Evolutionary conservation across 2,329 filamentous ascomycete species (phyloP), one percentile per base, ranked within the genome.

Genomic region (Penicillium occitanis): DNA sequence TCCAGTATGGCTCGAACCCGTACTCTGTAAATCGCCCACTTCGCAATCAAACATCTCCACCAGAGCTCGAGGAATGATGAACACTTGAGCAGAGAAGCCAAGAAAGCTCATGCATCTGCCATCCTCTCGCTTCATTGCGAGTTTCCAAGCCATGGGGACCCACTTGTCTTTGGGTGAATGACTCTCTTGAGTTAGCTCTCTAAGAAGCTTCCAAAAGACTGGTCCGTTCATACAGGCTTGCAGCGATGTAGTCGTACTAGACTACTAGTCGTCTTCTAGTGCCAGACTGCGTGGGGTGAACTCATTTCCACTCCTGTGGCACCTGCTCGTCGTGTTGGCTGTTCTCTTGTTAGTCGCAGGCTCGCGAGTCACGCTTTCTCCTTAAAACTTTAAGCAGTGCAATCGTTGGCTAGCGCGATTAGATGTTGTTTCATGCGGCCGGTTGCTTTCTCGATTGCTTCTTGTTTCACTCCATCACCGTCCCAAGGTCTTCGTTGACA

Each of bases 271-370:
- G 37, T 14, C 37, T 60, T 44, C 22, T 44, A 60, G 57, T 60
- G 57, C 57, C 13, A 28, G 37, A 35, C 50, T 64, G 51, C 62
- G 62, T 64, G 62, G 62, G 62, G 62, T 58, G 62, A 51, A 48
- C 17, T 64, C 62, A 64, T 64, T 64, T 64, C 62, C 62, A 64
- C 51, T 58, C 50, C 62, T 46, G 53, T 57, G 61, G 61, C 37
- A 55, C 50, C 22, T 57, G 61, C 50, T 63, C 28, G 61, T 25
- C 44, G 22, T 53, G 44, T 51, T 51, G 57, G 22, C 33, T 44
- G 22, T 19, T 33, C 28, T 19, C 13, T 42, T 37, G 33, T 22
- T 60, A 60, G 25, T 42, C 19, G 40, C 57, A 28, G 8, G 17
- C 22, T 59, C 55, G 55, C 55, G 57, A 44, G 57, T 64, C 61